Conservation (phyloP, 2,329 filamentous ascomycete species). For the Neofusicoccum parvum region DNA sequence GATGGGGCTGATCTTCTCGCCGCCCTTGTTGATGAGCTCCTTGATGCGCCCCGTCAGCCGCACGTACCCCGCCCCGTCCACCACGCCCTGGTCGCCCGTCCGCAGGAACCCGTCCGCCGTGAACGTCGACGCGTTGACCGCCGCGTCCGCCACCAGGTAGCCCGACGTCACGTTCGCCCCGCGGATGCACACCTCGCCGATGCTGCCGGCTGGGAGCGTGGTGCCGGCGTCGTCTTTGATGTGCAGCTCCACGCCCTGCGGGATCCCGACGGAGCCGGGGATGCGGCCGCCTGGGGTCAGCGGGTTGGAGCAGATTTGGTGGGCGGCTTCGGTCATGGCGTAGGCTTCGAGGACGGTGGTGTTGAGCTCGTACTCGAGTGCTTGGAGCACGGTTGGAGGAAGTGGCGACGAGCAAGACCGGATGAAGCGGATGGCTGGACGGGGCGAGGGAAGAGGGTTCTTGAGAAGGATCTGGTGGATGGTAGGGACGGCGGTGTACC, state of each 20-base stretch:
- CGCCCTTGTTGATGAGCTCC: conserved; percentile 81
- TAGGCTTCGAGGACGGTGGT: conserved; percentile 80
- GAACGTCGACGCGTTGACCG: conserved; percentile 64
- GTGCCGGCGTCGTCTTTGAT: conserved; percentile 68
- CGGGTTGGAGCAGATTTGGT: conserved; percentile 69
- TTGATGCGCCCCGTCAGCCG: conserved; percentile 81
- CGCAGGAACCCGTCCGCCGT: conserved; percentile 73
- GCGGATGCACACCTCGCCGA: conserved; percentile 75
- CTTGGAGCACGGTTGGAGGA: conserved; percentile 72
- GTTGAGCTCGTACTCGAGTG: conserved; percentile 68
- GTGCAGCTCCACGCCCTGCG: conserved; percentile 73
- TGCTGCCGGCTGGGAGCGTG: conserved; percentile 63
- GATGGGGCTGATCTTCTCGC: conserved; percentile 80
- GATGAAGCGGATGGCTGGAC: conserved; percentile 76
- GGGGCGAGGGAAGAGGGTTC: conserved; percentile 63
- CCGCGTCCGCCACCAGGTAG: conserved; percentile 70
- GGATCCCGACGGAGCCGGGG: conserved; percentile 75
- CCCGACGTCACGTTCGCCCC: conserved; percentile 77
- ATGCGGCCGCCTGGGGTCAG: conserved; percentile 63
- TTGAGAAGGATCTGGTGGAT: conserved; percentile 82
- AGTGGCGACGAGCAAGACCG: conserved; percentile 77
- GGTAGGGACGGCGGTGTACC: conserved; percentile 82
- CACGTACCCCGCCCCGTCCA: conserved; percentile 73
- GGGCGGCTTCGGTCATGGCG: conserved; percentile 81
- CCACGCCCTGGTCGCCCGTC: conserved; percentile 76